A percentile compares a stretch with the other conserved stretches of the same genome.
phyloP scores from a whole-genome alignment of 345 rosid genomes.

The Zanthoxylum bungeanum region DNA sequence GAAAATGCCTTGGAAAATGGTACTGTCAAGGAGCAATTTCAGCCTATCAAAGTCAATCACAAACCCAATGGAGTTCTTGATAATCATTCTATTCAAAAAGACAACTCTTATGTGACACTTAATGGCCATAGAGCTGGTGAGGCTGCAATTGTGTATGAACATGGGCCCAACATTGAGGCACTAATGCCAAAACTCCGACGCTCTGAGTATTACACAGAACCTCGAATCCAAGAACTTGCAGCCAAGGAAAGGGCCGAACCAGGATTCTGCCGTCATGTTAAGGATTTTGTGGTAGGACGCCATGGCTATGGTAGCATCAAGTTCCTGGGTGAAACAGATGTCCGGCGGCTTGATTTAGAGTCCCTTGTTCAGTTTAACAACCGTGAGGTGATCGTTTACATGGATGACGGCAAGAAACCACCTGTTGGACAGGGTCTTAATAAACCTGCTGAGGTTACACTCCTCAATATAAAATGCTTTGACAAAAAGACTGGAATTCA shows the following conservation, averaged over 20 bases:
- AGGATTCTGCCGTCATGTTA: conserved; percentile 69
- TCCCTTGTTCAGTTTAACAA: conserved; percentile 77
- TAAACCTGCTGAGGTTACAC: conserved; percentile 92
- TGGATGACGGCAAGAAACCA: conserved; percentile 87
- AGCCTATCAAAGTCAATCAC: conserved; percentile 35
- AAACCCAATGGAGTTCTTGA: conserved; percentile 53
- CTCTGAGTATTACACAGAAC: conserved; percentile 87
- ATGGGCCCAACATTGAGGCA: conserved; percentile 86
- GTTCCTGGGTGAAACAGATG: conserved; percentile 87
- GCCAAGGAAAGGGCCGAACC: conserved; percentile 83
- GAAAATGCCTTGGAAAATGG: conserved; percentile 44
- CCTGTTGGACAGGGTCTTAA: conserved; percentile 92
- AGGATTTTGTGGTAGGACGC: conserved; percentile 83
- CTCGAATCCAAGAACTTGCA: conserved; percentile 87
- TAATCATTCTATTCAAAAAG: conserved; percentile 40
- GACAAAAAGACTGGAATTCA: conserved; percentile 74
- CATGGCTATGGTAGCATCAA: conserved; percentile 85
- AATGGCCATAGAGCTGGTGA: conserved; percentile 75
- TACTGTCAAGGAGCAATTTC: conserved; percentile 32
- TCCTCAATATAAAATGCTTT: conserved; percentile 84
- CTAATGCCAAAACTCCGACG: conserved; percentile 83
- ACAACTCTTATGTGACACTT: conserved; percentile 50
- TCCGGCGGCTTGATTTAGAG: conserved; percentile 77
- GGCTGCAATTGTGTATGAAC: conserved; percentile 78
- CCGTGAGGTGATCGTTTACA: conserved; percentile 91